These are phyloP conservation scores for Rhodotorula sp. DNA, from an alignment of 1,284 basidiomycete genomes.

Conservation along the genomic window DNA sequence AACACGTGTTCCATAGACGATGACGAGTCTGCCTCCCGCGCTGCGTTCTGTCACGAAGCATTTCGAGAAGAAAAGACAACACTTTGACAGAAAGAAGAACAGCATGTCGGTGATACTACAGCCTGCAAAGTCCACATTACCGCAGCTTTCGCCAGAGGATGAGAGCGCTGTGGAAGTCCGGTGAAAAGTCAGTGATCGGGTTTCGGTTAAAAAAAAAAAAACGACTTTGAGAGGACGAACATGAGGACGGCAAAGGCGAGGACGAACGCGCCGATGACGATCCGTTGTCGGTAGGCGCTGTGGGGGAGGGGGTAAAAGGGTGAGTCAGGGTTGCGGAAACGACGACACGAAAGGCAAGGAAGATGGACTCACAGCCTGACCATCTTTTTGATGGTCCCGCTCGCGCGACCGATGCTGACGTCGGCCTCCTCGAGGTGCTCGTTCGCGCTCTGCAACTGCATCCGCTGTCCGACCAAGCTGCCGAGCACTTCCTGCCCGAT, in stretches of 20 bases:
- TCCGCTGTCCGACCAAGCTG: slow-evolving; percentile 30
- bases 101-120: not conserved
- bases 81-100: not conserved
- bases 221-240: not conserved
- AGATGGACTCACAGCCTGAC: slow-evolving; percentile 22
- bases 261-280: slow-evolving; percentile 27
- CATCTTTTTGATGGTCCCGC: slow-evolving; percentile 32
- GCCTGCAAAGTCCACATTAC: not conserved
- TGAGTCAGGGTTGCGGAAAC: too few relatives aligned
- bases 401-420: slow-evolving; percentile 29
- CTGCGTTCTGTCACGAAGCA: too few relatives aligned
- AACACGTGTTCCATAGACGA: too few relatives aligned
- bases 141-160: slow-evolving; percentile 32
- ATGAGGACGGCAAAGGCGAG: slow-evolving; percentile 23
- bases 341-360: not conserved
- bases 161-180: not conserved
- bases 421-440: slow-evolving; percentile 38
- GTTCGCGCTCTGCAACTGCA: slow-evolving; percentile 31
- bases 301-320: too few relatives aligned
- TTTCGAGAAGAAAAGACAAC: not conserved
- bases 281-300: slow-evolving; percentile 29
- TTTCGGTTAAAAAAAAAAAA: too few relatives aligned
- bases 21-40: too few relatives aligned
- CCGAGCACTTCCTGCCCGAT: slow-evolving; percentile 30
- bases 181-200: too few relatives aligned